Evolutionary conservation across 768 basidiomycete species (phyloP), one percentile per base, ranked within the genome.

Genomic region (Xanthoconium purpureum): DNA sequence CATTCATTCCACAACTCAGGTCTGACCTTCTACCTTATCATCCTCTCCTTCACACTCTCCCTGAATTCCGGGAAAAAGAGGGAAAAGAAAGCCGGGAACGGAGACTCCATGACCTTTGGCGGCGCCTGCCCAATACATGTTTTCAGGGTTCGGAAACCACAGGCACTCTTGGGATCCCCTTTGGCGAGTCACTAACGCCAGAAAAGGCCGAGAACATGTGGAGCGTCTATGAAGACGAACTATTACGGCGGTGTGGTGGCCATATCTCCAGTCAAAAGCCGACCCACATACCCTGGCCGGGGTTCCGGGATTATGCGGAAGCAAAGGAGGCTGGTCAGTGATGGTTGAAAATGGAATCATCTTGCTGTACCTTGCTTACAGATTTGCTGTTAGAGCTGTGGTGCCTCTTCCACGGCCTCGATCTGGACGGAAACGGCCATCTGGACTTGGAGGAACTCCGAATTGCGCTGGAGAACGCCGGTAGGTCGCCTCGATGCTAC

Each of bases 381-480:
- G 44, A 51, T 55, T 24, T 52, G 44, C 50, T 54, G 42, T 47
- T 55, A 92, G 94, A 96, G 72, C 78, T 97, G 20, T 97, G 95
- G 95, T 78, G 83, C 49, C 85, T 94, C 53, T 97, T 97, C 72
- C 91, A 91, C 61, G 89, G 94, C 64, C 80, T 97, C 47, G 95
- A 96, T 74, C 76, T 93, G 58, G 93, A 97, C 66, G 82, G 89
- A 29, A 91, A 97, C 72, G 94, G 92, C 9, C 83, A 81, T 54
- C 71, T 97, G 32, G 92, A 94, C 65, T 75, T 80, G 9, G 71
- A 74, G 15, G 88, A 89, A 64, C 74, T 89, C 55, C 67, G 75
- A 38, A 61, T 76, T n/a, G 87, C 88, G 5, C 74, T 96, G 44
- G 72, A 75, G 50, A 84, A 87, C 70, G 87, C 90, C 66, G 91